Base-by-base conservation (phyloP, 2,329 filamentous ascomycete genomes). In the Penicillium hesseltinei region DNA sequence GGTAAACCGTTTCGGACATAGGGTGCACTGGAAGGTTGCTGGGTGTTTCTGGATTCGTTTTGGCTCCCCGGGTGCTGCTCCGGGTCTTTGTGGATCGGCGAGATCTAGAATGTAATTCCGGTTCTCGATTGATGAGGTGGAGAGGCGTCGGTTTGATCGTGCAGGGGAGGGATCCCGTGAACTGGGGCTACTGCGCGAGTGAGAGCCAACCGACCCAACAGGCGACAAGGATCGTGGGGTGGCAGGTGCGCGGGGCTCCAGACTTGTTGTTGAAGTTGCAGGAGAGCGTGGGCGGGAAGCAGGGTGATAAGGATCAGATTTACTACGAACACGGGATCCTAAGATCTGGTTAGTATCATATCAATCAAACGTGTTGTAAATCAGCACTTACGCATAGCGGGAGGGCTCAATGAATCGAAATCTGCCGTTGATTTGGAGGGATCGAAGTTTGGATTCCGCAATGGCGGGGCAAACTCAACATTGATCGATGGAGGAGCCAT, bases 11-110 rank as follows among this genome's bases (percentile, higher is more conserved):
- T 99, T 99, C 0, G 94, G 92, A 67, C 94, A 99, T 9, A 97
- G 80, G 10, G 78, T 90, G 73, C 94, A 99, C 71, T 97, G 92
- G 77, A 97, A 99, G 0, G 92, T 99, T 7, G 94, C 94, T 0
- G 94, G 94, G 67, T 99, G 94, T 71, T 99, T 99, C 74, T 99
- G 94, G 0, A 91, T 87, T n/a, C 94, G 87, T 72, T 94, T 95
- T 39, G 80, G 82, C 47, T 88, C 85, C 44, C 79, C 79, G 13
- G 84, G 66, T 33, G 70, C 83, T 5, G 84, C 82, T 25, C 85
- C 86, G 54, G 92, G 89, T 60, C 93, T 89, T 43, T 92, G 88
- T 0, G 92, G 92, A 73, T 97, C 91, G 11, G 92, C 93, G 17
- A 97, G 83, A 60, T 92, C 91, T 40, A 97, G 80, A n/a, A 96